A percentile compares a stretch with the other conserved stretches of the same genome.
Conservation (phyloP, 305 asterid species). For the Fraxinus nigra region DNA sequence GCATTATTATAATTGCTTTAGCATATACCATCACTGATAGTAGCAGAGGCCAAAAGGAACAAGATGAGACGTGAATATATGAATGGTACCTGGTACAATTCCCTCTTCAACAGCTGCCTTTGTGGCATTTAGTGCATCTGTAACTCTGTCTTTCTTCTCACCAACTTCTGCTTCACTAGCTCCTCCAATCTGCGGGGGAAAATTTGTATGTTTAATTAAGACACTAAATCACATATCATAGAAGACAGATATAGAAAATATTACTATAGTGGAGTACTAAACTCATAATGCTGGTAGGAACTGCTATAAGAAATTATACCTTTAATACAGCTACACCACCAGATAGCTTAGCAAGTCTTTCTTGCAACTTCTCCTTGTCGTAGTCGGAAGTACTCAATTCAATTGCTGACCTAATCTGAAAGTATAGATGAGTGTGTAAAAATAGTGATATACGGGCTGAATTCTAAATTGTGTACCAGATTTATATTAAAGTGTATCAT, state of each 20-base stretch:
- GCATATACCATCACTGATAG: background rate
- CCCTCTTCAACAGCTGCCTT: conserved; percentile 76
- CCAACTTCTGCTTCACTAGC: conserved; percentile 66
- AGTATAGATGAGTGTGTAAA: background rate
- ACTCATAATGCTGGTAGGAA: background rate
- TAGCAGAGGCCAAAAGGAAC: background rate
- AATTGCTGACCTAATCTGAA: conserved; percentile 38
- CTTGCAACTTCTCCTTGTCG: conserved; percentile 58
- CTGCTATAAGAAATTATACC: conserved; percentile 29
- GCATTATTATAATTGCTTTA: background rate
- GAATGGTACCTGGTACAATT: conserved; percentile 47
- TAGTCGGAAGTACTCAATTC: conserved; percentile 50
- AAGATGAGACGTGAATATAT: conserved; percentile 2
- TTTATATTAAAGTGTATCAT: background rate
- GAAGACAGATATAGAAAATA: background rate
- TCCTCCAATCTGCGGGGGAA: conserved; percentile 51
- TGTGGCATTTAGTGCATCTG: conserved; percentile 68
- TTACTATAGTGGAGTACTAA: background rate
- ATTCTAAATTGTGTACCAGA: background rate
- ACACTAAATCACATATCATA: background rate
- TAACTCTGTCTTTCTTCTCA: conserved; percentile 69
- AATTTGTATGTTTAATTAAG: background rate
- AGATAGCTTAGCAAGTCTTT: conserved; percentile 59
- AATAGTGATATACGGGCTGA: background rate
- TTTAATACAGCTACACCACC: conserved; percentile 80